These are phyloP conservation scores for Ambrosia trifida DNA, from an alignment of 129 eudicot species.

Conservation along the genomic window DNA sequence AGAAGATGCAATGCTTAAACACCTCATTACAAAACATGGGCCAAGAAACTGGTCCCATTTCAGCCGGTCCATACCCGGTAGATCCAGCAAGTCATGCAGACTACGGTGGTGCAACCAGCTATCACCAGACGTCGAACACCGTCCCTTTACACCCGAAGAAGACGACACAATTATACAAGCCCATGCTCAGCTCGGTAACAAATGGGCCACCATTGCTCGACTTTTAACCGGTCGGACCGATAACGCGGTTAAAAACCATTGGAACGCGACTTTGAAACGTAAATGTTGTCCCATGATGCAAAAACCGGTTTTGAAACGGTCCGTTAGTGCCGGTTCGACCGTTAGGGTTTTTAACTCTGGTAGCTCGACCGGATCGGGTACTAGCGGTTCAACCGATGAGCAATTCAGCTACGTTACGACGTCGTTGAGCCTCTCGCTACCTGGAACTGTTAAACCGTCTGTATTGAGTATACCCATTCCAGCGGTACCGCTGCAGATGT, in stretches of 20 bases:
- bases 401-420: slow-evolving; percentile 34
- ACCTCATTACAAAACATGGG: not conserved
- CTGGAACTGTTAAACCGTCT: not conserved
- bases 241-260: slow-evolving; percentile 4
- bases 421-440: slow-evolving; percentile 58
- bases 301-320: slow-evolving; percentile 60
- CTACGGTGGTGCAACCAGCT: slow-evolving; percentile 17
- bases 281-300: slow-evolving; percentile 44
- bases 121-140: slow-evolving; percentile 13
- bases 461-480: too few relatives aligned
- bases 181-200: not conserved
- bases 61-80: not conserved
- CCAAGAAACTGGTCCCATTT: slow-evolving; percentile 1
- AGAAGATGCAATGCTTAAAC: slow-evolving; percentile 6
- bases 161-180: slow-evolving; percentile 3
- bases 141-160: slow-evolving; percentile 3
- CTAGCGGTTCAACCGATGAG: slow-evolving; percentile 48
- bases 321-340: slow-evolving; percentile 69
- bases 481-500: too few relatives aligned
- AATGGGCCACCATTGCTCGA: slow-evolving; percentile 13
- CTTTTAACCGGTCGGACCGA: slow-evolving; percentile 9
- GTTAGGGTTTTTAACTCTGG: slow-evolving; percentile 33
- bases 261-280: slow-evolving; percentile 5
- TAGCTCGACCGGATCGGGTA: slow-evolving; percentile 77
- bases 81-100: slow-evolving; percentile 1